Base-by-base conservation (phyloP, 2,329 filamentous ascomycete species). In the Colletotrichum chlorophyti region DNA sequence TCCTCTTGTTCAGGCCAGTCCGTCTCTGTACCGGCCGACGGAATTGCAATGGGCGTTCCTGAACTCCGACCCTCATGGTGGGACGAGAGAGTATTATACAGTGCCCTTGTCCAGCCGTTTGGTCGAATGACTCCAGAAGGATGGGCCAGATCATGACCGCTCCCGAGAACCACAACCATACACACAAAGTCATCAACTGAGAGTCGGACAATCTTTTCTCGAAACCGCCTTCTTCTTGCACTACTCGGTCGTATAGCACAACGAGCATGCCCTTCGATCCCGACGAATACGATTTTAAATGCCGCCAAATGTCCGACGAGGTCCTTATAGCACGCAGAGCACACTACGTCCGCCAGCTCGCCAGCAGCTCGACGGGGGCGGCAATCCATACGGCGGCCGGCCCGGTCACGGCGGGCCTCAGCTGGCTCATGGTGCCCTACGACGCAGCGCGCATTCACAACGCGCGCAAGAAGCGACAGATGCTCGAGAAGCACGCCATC, bases 331-430 rank as follows among this genome's bases (percentile, higher is more conserved):
- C 43, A 11, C 74, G 76, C 40, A 65, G 68, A 15, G 74, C 76
- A 61, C 75, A 77, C 62, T 77, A 78, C 41, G 76, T 75, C 5
- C 71, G 76, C 14, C 70, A 75, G 3, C 70, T 78, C 7, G 68
- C 75, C 0, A 70, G 74, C 11, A 74, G 72, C 31, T 73, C 75
- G 5, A 77, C 75, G 0, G 51, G 43, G 4, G 43, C 55, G 11
- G 51, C 45, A 6, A 19, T 74, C 68, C 5, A 76, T 73, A n/a
- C 74, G 1, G 68, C 72, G 1, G 69, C 77, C 6, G 76, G 74
- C 1, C 67, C 76, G 2, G 74, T 69, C 2, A 63, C 77, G 42
- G 69, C 73, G 8, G 51, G 43, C 14, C 43, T 49, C 14, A 49
- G 42, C 15, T 48, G 43, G 51, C 31, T 37, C 26, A 19, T 43